Conservation (phyloP, 129 eudicot species). For the Smallanthus sonchifolius region DNA sequence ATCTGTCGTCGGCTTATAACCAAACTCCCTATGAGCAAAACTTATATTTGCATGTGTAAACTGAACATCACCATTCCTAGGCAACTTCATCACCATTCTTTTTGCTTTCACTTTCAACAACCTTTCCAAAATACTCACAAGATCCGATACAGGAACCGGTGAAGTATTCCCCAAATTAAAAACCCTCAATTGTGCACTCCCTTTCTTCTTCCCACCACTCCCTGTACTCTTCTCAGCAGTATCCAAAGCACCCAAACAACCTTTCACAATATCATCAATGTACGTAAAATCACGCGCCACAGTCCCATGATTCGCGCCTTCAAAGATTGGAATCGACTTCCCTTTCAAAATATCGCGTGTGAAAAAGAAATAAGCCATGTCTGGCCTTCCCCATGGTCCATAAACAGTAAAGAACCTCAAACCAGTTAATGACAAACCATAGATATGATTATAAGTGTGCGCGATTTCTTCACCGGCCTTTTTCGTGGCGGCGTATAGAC, state of each 20-base stretch:
- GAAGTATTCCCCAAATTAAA: slow-evolving; percentile 85
- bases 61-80: slow-evolving; percentile 82
- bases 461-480: slow-evolving; percentile 91
- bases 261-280: slow-evolving; percentile 89
- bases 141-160: slow-evolving; percentile 74
- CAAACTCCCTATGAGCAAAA: slow-evolving; percentile 67
- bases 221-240: slow-evolving; percentile 93
- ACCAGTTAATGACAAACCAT: slow-evolving; percentile 78
- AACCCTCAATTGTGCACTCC: slow-evolving; percentile 65
- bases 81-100: slow-evolving; percentile 54
- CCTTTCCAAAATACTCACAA: slow-evolving; percentile 76
- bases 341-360: slow-evolving; percentile 69
- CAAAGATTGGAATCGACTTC: slow-evolving; percentile 62
- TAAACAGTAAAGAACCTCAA: slow-evolving; percentile 87
- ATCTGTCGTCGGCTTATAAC: slow-evolving; percentile 83
- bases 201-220: slow-evolving; percentile 89
- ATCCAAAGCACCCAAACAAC: slow-evolving; percentile 84
- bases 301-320: slow-evolving; percentile 74
- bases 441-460: slow-evolving; percentile 77
- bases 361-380: slow-evolving; percentile 91
- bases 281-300: slow-evolving; percentile 88
- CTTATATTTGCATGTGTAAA: slow-evolving; percentile 85
- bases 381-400: slow-evolving; percentile 97
- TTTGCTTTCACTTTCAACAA: slow-evolving; percentile 77
- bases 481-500: slow-evolving; percentile 79